Conservation (phyloP, 257 asterid species). For the Osmanthus fragrans region DNA sequence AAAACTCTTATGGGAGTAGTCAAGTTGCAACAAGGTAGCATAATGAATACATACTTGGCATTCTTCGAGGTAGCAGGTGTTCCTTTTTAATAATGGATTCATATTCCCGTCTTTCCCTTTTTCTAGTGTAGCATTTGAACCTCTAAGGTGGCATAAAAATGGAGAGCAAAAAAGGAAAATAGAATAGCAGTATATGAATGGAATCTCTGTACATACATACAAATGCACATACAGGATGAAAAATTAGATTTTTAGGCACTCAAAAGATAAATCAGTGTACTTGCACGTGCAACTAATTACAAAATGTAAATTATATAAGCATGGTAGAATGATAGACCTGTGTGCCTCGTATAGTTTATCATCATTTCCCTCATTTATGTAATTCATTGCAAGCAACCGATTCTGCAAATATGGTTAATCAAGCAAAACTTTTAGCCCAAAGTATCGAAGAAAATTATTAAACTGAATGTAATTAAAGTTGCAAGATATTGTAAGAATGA, state of each 20-base stretch:
- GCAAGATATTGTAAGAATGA: slow-evolving; percentile 10
- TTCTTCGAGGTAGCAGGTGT: background rate
- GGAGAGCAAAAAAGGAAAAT: background rate
- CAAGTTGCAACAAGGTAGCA: slow-evolving; percentile 14
- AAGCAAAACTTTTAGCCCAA: background rate
- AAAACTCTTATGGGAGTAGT: background rate
- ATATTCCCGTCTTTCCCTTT: background rate
- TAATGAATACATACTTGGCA: background rate
- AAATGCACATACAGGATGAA: slow-evolving; percentile 13
- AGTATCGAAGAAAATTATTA: slow-evolving; percentile 18
- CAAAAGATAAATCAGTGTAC: slow-evolving; percentile 15
- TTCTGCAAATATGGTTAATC: slow-evolving; percentile 33
- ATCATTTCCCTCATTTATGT: slow-evolving; percentile 87
- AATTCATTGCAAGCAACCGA: slow-evolving; percentile 99
- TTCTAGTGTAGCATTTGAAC: background rate
- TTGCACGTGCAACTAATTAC: slow-evolving; percentile 11
- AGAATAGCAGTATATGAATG: background rate
- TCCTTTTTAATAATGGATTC: background rate
- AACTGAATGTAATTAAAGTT: slow-evolving; percentile 12
- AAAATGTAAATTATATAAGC: slow-evolving; percentile 18
- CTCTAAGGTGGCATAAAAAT: background rate
- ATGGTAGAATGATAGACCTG: slow-evolving; percentile 57
- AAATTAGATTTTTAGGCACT: background rate
- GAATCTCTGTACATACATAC: background rate
- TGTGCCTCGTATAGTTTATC: slow-evolving; percentile 84